Evolutionary conservation across 2,329 filamentous ascomycete genomes (phyloP), one percentile per base, ranked within the genome.

Genomic region (Cladophialophora carrionii): DNA sequence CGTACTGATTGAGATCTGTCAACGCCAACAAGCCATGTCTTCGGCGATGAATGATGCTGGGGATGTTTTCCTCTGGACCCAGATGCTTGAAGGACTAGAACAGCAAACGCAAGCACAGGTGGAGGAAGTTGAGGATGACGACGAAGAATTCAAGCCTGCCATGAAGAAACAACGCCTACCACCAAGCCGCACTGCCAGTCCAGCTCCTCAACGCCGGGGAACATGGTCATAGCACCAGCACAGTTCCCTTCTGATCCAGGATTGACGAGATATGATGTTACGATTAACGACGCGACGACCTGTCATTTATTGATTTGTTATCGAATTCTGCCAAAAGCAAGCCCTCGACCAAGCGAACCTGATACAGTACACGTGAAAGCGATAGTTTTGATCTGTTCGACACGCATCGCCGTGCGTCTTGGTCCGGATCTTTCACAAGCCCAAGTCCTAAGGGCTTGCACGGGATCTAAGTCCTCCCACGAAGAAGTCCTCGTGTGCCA

Each of bases 1-100:
- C 29, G 55, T 69, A 14, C 20, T 64, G 57, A 67, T 69, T 12
- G 64, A 69, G 57, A 65, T 69, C 7, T 67, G 63, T 37, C 64
- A 69, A 53, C 58, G 65, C 8, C 67, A 69, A 60, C 51, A 62
- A 26, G 63, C 58, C 53, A 67, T 69, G 61, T 57, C 67, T 24
- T 60, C 52, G 41, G 61, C 66, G 49, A 54, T 65, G 32, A 43
- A 64, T 43, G 67, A 69, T 37, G 14, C 54, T n/a, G 67, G 61
- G 31, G 67, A 69, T 51, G 64, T 57, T 6, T 51, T 55, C 22
- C 29, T 69, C 4, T 69, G 64, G 64, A 51, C 48, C 14, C 22
- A 37, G 12, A 62, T 60, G 54, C 54, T 69, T 3, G 14, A 57
- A 22, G 20, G 32, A n/a, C 49, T 68, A 37, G 66, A 65, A 37